These are phyloP conservation scores for Talaromyces sp. DNA, from an alignment of 2,329 filamentous ascomycete species.

Conservation along the genomic window DNA sequence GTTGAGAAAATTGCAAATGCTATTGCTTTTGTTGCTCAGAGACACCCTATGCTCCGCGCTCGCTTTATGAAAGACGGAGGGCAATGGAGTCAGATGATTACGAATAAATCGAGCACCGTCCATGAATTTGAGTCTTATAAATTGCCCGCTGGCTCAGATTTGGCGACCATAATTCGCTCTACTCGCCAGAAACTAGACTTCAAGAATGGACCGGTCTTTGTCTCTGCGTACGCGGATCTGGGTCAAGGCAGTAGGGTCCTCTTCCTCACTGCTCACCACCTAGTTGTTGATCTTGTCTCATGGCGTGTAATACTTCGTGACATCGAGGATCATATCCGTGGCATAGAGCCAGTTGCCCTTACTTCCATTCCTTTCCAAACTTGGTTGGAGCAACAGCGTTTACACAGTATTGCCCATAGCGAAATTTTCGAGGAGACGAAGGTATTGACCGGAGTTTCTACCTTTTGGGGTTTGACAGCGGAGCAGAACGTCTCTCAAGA, in stretches of 20 bases:
- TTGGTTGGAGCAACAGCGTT: background rate
- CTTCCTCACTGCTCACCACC: constrained; percentile 1
- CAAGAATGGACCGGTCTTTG: background rate
- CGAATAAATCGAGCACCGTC: no score
- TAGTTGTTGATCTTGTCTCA: constrained; percentile 11
- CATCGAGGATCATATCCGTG: background rate
- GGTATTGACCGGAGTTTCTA: no score
- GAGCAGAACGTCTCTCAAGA: no score
- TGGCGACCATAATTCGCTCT: background rate
- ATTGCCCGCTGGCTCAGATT: no score
- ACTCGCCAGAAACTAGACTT: background rate
- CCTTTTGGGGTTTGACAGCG: no score
- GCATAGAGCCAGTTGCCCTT: background rate
- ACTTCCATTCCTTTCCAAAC: background rate
- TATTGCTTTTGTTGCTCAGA: background rate
- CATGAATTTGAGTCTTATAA: background rate
- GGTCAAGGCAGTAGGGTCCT: background rate
- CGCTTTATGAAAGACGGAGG: background rate
- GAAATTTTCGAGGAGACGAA: no score
- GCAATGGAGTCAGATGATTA: background rate
- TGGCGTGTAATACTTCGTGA: constrained; percentile 17
- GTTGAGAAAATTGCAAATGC: background rate
- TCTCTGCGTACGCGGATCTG: background rate
- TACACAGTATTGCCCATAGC: background rate
- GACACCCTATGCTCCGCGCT: background rate